A percentile compares a stretch with the other conserved stretches of the same genome.
Conservation (phyloP, 208 protist species). For the Trypanosomatidae sp. region DNA sequence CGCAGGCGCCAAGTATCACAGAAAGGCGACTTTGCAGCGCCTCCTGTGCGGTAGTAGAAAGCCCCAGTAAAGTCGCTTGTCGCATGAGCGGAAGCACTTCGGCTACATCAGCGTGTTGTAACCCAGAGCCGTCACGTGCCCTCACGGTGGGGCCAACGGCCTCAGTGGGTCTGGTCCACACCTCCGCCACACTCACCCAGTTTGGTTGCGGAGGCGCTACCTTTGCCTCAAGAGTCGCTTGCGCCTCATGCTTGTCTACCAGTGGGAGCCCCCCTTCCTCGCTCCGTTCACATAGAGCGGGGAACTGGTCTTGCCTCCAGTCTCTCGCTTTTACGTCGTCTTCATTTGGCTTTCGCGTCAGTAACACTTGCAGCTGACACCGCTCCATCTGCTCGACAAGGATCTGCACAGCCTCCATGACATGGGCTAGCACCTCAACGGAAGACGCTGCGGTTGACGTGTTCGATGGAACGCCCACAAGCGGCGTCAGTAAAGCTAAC, state of each 20-base stretch:
- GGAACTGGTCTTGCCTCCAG: neutral
- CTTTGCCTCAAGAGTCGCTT: neutral
- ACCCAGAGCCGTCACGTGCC: neutral
- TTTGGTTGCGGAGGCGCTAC: neutral
- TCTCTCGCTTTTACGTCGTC: neutral
- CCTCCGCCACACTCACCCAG: neutral
- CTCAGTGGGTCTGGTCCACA: slow-evolving; percentile 3
- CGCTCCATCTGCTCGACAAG: slow-evolving; percentile 7
- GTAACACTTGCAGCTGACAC: neutral
- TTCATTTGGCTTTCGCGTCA: neutral
- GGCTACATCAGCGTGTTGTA: neutral
- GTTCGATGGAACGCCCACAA: neutral
- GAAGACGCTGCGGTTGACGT: neutral
- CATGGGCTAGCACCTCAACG: neutral
- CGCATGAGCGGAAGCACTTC: neutral
- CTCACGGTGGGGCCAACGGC: neutral
- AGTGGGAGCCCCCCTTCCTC: neutral
- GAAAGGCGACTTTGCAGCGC: neutral
- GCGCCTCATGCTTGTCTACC: neutral
- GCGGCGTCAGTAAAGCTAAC: neutral
- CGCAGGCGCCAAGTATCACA: slow-evolving; percentile 1
- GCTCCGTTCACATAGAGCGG: neutral
- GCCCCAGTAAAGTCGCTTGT: neutral
- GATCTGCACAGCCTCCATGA: neutral
- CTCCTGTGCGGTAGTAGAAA: neutral